A percentile compares a stretch with the other conserved stretches of the same genome.
Evolutionary conservation across 441 rosid genomes (phyloP).

Genomic region (Rhodomyrtus psidioides): DNA sequence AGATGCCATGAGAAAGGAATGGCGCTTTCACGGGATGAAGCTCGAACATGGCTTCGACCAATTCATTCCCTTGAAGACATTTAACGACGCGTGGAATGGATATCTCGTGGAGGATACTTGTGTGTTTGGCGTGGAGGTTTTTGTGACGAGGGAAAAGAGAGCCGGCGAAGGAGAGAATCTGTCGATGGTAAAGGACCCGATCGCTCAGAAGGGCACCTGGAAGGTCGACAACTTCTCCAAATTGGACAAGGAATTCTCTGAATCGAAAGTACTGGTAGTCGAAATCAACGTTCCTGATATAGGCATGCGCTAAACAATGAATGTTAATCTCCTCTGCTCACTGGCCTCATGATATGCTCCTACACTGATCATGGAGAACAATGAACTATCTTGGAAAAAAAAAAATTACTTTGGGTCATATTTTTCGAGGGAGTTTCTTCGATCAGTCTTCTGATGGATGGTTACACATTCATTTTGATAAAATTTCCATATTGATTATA

Average conservation of each 20-base stretch:
- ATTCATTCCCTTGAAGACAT: slow-evolving; percentile 9
- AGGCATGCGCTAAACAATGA: neutral
- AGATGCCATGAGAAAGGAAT: slow-evolving; percentile 24
- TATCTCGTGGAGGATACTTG: slow-evolving; percentile 33
- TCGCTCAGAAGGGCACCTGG: slow-evolving; percentile 18
- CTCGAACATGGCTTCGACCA: slow-evolving; percentile 34
- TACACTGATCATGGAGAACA: neutral
- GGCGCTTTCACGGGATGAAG: slow-evolving; percentile 26
- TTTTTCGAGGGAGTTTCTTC: neutral
- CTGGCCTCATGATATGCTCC: neutral
- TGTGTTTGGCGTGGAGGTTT: slow-evolving; percentile 59
- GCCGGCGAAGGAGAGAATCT: slow-evolving; percentile 49
- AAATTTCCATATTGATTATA: too few relatives aligned
- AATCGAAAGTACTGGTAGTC: slow-evolving; percentile 9
- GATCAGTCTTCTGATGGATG: too few relatives aligned
- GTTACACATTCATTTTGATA: too few relatives aligned
- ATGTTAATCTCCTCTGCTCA: neutral
- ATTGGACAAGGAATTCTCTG: neutral
- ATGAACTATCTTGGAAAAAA: neutral
- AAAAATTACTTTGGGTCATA: neutral
- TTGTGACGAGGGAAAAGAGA: slow-evolving; percentile 43
- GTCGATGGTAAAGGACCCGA: slow-evolving; percentile 24
- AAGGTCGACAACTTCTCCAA: slow-evolving; percentile 24
- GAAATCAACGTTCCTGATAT: slow-evolving; percentile 1
- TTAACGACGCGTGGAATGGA: slow-evolving; percentile 22